Evolutionary conservation across 805 yeast species (phyloP).

Genomic region (Kazachstania bromeliacearum): DNA sequence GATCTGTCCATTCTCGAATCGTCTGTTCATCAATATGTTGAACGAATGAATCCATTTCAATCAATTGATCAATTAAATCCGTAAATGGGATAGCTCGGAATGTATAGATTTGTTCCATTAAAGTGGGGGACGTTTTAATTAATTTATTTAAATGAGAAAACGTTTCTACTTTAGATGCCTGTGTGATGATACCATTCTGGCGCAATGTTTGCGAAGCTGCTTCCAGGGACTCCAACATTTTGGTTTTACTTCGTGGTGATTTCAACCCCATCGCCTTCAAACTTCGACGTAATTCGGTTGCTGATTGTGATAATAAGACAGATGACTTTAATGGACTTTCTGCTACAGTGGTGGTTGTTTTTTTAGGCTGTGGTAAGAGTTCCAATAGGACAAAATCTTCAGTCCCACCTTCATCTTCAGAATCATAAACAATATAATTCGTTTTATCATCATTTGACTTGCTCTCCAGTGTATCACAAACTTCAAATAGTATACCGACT

Average conservation of each 20-base stretch:
- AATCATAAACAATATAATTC: background rate
- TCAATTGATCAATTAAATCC: constrained; percentile 14
- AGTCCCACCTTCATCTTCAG: constrained; percentile 1
- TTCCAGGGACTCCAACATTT: constrained; percentile 23
- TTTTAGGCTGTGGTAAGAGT: too few relatives aligned
- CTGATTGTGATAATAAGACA: constrained; percentile 16
- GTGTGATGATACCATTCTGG: constrained; percentile 7
- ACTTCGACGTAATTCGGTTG: constrained; percentile 18
- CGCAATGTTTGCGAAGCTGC: constrained; percentile 20
- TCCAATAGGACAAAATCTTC: background rate
- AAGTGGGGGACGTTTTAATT: constrained; percentile 11
- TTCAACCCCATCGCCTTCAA: constrained; percentile 23
- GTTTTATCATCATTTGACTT: too few relatives aligned
- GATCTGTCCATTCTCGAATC: constrained; percentile 27
- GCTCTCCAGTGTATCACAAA: background rate
- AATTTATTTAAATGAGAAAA: constrained; percentile 17
- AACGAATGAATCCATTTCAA: constrained; percentile 20
- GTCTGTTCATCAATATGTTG: constrained; percentile 22
- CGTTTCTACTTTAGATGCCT: constrained; percentile 11
- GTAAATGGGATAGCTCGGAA: constrained; percentile 22
- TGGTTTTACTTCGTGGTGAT: constrained; percentile 19
- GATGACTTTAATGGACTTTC: too few relatives aligned
- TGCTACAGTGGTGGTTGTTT: too few relatives aligned
- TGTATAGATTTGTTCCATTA: constrained; percentile 23
- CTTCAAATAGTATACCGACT: too few relatives aligned